phyloP scores from a whole-genome alignment of 768 basidiomycete species.

The Mycena pura region DNA sequence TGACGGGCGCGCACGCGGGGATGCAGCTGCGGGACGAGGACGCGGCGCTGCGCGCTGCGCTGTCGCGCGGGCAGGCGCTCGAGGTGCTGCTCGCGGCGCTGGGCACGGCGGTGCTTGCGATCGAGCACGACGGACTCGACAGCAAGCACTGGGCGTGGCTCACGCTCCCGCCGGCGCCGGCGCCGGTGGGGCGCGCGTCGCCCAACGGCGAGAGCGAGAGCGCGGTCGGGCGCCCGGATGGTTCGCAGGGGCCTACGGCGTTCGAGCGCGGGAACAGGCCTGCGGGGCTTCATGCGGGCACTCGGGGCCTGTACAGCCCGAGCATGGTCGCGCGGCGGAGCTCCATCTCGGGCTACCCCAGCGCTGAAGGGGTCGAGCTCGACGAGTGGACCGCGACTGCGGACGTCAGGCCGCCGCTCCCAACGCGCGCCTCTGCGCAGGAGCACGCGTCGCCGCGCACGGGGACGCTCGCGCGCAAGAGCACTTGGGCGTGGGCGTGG shows the following conservation, averaged over 20 bases:
- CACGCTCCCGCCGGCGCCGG: neutral
- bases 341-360: neutral
- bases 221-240: constrained; percentile 5
- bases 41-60: constrained; percentile 11
- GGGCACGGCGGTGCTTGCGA: constrained; percentile 21
- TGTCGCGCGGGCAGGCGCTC: constrained; percentile 26
- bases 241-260: constrained; percentile 11
- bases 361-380: neutral
- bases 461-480: neutral
- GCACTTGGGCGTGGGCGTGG: neutral
- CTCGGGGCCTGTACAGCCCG: neutral
- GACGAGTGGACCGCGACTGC: neutral
- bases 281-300: neutral
- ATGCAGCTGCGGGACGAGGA: constrained; percentile 5
- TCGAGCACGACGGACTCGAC: constrained; percentile 31
- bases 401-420: neutral
- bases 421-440: neutral
- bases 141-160: constrained; percentile 31
- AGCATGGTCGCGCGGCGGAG: neutral
- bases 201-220: neutral
- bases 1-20: constrained; percentile 24
- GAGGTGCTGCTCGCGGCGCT: constrained; percentile 27
- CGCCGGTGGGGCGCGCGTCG: neutral
- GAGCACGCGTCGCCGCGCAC: neutral
- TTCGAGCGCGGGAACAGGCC: neutral